Evolutionary conservation across 768 basidiomycete species (phyloP).

Genomic region (Panaeolus papilionaceus): DNA sequence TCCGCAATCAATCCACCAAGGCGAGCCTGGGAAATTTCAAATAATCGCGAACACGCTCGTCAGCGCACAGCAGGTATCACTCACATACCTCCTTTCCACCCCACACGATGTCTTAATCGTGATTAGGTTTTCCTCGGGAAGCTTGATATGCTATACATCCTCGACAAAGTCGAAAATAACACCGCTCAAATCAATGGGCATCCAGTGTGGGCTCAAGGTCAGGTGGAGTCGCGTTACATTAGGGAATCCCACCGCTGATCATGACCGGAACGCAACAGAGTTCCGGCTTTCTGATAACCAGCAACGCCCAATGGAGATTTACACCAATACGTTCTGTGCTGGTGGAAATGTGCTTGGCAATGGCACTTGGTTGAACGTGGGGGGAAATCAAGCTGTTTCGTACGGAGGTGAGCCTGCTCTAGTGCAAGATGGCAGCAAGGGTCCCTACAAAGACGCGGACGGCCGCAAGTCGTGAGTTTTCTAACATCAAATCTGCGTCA

Average conservation of each 20-base stretch:
- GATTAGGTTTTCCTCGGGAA: conserved; percentile 54
- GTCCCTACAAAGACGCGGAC: conserved; percentile 62
- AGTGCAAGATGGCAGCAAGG: conserved; percentile 50
- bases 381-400: conserved; percentile 73
- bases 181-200: conserved; percentile 66
- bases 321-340: conserved; percentile 84
- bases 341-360: conserved; percentile 70
- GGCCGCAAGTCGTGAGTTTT: conserved; percentile 59
- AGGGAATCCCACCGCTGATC: background rate
- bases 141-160: conserved; percentile 53
- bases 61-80: conserved; percentile 72
- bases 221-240: conserved; percentile 3
- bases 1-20: conserved; percentile 52
- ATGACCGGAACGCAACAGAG: conserved; percentile 35
- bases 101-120: background rate
- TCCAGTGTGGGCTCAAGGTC: conserved; percentile 74
- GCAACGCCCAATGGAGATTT: conserved; percentile 75
- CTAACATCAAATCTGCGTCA: background rate
- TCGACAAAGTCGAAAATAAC: conserved; percentile 85
- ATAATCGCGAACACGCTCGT: conserved; percentile 71
- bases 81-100: background rate
- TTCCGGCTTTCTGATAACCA: conserved; percentile 60
- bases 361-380: conserved; percentile 81
- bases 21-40: conserved; percentile 59
- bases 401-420: conserved; percentile 55